phyloP scores from a whole-genome alignment of 2,329 filamentous ascomycete species.

The Fusarium penzigii region DNA sequence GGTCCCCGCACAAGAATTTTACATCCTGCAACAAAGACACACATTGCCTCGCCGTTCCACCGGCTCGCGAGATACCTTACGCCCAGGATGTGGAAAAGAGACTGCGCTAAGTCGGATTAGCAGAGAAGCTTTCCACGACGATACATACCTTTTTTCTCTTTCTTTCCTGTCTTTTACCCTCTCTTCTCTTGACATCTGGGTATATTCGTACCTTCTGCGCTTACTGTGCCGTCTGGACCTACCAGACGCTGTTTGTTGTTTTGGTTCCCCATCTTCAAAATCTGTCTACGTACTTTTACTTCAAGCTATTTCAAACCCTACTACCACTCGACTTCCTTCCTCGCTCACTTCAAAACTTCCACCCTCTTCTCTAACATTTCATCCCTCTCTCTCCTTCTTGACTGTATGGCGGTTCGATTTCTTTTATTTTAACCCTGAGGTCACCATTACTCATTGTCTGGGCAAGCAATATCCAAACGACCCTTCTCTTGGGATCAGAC shows the following conservation, averaged over 20 bases:
- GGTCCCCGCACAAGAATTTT: conserved; percentile 51
- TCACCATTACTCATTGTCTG: not conserved
- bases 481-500: not conserved
- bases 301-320: not conserved
- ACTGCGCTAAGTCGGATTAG: not conserved
- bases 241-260: not conserved
- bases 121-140: not conserved
- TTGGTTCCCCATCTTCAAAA: not conserved
- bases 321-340: not conserved
- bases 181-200: not conserved
- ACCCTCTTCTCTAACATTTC: not conserved
- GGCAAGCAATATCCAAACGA: not conserved
- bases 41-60: conserved; percentile 49
- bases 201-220: no score
- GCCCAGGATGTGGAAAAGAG: not conserved
- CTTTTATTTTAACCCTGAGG: not conserved
- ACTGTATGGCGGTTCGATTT: not conserved
- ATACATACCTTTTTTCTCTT: not conserved
- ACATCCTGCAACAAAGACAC: conserved; percentile 63
- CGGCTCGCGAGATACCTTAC: conserved; percentile 38
- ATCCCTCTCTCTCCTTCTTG: not conserved
- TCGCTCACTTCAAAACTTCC: conserved; percentile 1
- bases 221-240: not conserved
- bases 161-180: conserved; percentile 4
- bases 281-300: not conserved